Percentiles rank a stretch among this genome's conserved stretches.
These are phyloP conservation scores for Anisodus tanguticus DNA, from an alignment of 257 asterid genomes.

Conservation along the genomic window DNA sequence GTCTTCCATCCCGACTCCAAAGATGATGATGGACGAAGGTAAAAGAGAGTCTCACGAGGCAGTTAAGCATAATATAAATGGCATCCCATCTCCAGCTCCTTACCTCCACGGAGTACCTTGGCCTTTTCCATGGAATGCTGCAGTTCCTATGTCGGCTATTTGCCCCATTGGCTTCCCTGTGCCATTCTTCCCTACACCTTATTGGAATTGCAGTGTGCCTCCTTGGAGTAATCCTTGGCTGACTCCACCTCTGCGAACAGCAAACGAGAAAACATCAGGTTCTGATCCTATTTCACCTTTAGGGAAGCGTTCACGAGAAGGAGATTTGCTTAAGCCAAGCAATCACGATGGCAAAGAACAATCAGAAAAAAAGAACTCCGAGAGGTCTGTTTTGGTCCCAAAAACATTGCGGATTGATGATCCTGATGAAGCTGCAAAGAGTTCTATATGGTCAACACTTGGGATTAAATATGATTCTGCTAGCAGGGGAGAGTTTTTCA, in stretches of 20 bases:
- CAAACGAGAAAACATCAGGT: slow-evolving; percentile 37
- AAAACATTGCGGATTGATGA: slow-evolving; percentile 81
- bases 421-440: slow-evolving; percentile 87
- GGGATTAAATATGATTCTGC: slow-evolving; percentile 68
- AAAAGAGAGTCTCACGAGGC: slow-evolving; percentile 42
- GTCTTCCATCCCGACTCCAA: slow-evolving; percentile 44
- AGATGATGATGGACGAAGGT: slow-evolving; percentile 33
- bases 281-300: slow-evolving; percentile 49
- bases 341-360: slow-evolving; percentile 30
- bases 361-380: slow-evolving; percentile 32
- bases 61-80: slow-evolving; percentile 45
- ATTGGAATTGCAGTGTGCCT: slow-evolving; percentile 66
- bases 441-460: slow-evolving; percentile 82
- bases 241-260: slow-evolving; percentile 41
- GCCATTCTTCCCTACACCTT: slow-evolving; percentile 65
- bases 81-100: slow-evolving; percentile 54
- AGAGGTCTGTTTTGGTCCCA: slow-evolving; percentile 61
- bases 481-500: slow-evolving; percentile 58
- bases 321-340: slow-evolving; percentile 51
- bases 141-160: slow-evolving; percentile 58
- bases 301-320: slow-evolving; percentile 78
- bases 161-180: slow-evolving; percentile 60
- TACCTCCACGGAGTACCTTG: slow-evolving; percentile 62
- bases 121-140: slow-evolving; percentile 57
- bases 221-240: slow-evolving; percentile 68